Percentiles rank a stretch among this genome's conserved stretches.
Evolutionary conservation across 306 rosid genomes (phyloP).

Genomic region (Acacia acuminata): DNA sequence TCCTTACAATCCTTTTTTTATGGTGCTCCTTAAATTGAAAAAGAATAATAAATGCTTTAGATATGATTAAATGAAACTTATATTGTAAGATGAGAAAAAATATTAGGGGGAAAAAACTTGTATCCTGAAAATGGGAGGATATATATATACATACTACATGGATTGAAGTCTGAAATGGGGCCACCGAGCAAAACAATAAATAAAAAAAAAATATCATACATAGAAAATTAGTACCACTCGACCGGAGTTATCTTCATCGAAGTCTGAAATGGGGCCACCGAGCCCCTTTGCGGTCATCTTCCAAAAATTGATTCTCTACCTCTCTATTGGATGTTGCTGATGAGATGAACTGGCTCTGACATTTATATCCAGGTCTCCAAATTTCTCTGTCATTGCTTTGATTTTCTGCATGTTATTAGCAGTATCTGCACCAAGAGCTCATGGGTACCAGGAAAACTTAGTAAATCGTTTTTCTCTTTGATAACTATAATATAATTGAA

Average conservation of each 20-base stretch:
- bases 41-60: no score
- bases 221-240: not conserved
- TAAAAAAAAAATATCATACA: no score
- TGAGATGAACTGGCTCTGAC: conserved; percentile 42
- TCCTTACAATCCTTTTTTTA: no score
- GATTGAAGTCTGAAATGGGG: no score
- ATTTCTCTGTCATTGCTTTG: conserved; percentile 54
- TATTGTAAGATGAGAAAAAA: no score
- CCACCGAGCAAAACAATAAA: not conserved
- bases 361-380: conserved; percentile 53
- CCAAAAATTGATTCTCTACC: not conserved
- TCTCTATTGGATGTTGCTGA: conserved; percentile 6
- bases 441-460: conserved; percentile 21
- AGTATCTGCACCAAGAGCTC: conserved; percentile 49
- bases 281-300: not conserved
- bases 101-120: no score
- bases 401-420: conserved; percentile 33
- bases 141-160: no score
- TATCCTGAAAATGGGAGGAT: no score
- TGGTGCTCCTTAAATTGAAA: no score
- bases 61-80: no score
- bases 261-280: not conserved
- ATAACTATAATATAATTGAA: conserved; percentile 18
- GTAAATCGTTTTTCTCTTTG: conserved; percentile 23
- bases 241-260: not conserved